phyloP scores from a whole-genome alignment of 306 rosid species.

The Casuarina cunninghamiana region DNA sequence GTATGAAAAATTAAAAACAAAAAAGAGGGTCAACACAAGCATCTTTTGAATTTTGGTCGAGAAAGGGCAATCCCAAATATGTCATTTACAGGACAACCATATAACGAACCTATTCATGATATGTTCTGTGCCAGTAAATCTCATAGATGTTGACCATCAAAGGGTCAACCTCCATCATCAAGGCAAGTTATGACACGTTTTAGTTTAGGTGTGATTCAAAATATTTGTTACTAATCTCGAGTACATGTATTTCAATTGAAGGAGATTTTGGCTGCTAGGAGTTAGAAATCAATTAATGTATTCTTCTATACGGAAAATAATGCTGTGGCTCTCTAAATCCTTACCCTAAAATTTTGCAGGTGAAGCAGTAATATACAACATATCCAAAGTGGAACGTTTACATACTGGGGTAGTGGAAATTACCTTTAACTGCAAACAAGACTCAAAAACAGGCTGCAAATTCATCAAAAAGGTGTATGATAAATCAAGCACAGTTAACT shows the following conservation, averaged over 20 bases:
- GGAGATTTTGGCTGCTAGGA: background rate
- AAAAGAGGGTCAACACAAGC: background rate
- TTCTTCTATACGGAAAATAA: background rate
- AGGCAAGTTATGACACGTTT: background rate
- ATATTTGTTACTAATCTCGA: background rate
- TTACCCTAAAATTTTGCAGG: background rate
- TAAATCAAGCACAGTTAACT: constrained; percentile 74
- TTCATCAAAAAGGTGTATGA: constrained; percentile 87
- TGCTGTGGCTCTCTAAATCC: background rate
- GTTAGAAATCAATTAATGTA: background rate
- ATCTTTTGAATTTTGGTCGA: too few relatives aligned
- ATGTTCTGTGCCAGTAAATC: background rate
- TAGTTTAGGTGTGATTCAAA: background rate
- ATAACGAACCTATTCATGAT: background rate
- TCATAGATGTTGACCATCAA: background rate
- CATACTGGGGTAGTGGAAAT: constrained; percentile 12
- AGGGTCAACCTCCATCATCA: background rate
- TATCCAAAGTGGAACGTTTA: background rate
- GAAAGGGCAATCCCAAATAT: background rate
- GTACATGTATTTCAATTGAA: background rate
- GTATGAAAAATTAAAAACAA: background rate
- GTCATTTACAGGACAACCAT: too few relatives aligned
- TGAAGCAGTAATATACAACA: constrained; percentile 1
- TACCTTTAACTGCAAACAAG: constrained; percentile 85
- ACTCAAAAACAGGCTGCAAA: constrained; percentile 86